A percentile compares a stretch with the other conserved stretches of the same genome.
These are phyloP conservation scores for Penicilliopsis zonata DNA, from an alignment of 495 filamentous ascomycete genomes.

Conservation along the genomic window DNA sequence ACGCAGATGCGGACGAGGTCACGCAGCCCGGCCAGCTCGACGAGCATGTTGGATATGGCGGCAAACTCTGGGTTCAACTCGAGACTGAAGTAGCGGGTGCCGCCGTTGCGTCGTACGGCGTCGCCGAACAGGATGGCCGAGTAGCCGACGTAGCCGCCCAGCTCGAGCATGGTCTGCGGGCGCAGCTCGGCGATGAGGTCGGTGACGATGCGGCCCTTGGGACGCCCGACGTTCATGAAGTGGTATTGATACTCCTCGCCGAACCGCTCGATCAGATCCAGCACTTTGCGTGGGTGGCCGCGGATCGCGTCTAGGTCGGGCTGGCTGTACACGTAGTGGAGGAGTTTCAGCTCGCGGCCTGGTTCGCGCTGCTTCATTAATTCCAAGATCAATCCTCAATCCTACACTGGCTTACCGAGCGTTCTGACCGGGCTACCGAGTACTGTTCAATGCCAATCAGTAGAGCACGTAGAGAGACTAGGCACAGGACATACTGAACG, in stretches of 20 bases:
- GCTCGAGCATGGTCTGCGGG: constrained; percentile 61
- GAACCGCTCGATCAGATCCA: constrained; percentile 63
- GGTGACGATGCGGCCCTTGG: constrained; percentile 57
- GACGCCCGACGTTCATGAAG: constrained; percentile 67
- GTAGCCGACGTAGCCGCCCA: constrained; percentile 76
- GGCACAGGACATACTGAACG: too few relatives aligned
- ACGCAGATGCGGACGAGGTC: constrained; percentile 56
- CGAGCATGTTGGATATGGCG: constrained; percentile 45
- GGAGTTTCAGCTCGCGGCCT: constrained; percentile 60
- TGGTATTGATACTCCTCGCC: constrained; percentile 47
- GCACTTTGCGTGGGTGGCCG: constrained; percentile 49
- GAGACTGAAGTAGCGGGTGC: constrained; percentile 50
- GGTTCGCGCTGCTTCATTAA: constrained; percentile 33
- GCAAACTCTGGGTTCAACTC: constrained; percentile 59
- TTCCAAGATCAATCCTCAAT: too few relatives aligned
- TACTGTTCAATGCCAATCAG: too few relatives aligned
- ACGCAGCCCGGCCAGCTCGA: constrained; percentile 55
- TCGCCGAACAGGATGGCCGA: constrained; percentile 60
- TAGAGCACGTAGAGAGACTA: too few relatives aligned
- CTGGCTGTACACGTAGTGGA: constrained; percentile 53
- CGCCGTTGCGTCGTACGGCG: constrained; percentile 44
- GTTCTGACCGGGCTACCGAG: too few relatives aligned
- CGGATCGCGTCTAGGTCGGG: constrained; percentile 45
- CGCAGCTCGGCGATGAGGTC: constrained; percentile 51
- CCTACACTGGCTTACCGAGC: too few relatives aligned